These are phyloP conservation scores for Akanthomyces dipterigenus DNA, from an alignment of 2,329 filamentous ascomycete genomes.

Conservation along the genomic window DNA sequence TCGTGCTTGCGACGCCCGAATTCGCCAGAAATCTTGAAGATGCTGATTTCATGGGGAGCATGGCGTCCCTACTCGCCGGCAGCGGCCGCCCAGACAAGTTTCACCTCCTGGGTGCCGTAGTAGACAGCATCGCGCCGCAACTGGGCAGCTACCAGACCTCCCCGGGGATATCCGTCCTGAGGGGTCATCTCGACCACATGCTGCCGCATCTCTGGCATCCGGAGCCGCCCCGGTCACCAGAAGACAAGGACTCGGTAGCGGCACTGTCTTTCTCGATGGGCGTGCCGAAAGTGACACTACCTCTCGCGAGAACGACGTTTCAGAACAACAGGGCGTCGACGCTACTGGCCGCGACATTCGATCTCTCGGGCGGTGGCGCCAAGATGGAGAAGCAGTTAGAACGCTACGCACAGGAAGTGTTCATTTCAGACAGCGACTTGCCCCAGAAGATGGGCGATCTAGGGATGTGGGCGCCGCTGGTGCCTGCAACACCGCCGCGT, in stretches of 20 bases:
- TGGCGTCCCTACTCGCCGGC: conserved; percentile 42
- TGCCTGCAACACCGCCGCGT: conserved; percentile 57
- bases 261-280: conserved; percentile 37
- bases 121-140: conserved; percentile 45
- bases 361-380: conserved; percentile 17
- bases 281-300: conserved; percentile 43
- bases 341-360: conserved; percentile 35
- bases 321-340: conserved; percentile 59
- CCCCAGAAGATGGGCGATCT: conserved; percentile 19
- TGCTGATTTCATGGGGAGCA: conserved; percentile 31
- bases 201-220: conserved; percentile 41
- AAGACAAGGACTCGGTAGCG: conserved; percentile 30
- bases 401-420: conserved; percentile 34
- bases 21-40: conserved; percentile 44
- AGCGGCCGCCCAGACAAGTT: conserved; percentile 30
- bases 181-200: conserved; percentile 32
- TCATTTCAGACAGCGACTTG: conserved; percentile 18
- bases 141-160: conserved; percentile 23
- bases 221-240: conserved; percentile 19
- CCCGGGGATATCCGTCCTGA: conserved; percentile 46
- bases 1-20: conserved; percentile 43
- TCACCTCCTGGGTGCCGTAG: conserved; percentile 46
- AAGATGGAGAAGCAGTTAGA: conserved; percentile 23
- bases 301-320: conserved; percentile 73
- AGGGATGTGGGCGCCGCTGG: conserved; percentile 39